Evolutionary conservation across 2,329 filamentous ascomycete species (phyloP).

Genomic region (Neofusicoccum cordaticola): DNA sequence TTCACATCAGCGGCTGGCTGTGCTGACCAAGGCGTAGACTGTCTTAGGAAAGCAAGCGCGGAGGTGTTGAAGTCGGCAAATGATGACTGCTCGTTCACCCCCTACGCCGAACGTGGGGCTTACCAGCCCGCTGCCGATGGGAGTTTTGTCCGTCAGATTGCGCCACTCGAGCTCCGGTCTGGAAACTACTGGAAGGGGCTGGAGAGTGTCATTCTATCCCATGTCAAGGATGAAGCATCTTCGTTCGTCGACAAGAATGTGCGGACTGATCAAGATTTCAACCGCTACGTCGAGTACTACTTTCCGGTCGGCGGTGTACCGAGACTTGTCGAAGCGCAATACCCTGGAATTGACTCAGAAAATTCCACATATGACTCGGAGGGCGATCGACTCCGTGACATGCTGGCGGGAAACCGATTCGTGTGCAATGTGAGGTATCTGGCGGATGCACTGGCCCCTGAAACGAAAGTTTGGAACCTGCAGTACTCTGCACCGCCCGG

Average conservation of each 20-base stretch:
- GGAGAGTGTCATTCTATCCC: constrained; percentile 32
- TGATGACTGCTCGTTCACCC: constrained; percentile 18
- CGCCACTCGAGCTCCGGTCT: constrained; percentile 30
- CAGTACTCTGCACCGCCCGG: constrained; percentile 43
- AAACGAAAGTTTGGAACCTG: constrained; percentile 37
- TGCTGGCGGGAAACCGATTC: constrained; percentile 35
- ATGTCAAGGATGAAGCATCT: constrained; percentile 34
- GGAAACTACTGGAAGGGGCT: constrained; percentile 34
- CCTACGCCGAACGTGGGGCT: constrained; percentile 26
- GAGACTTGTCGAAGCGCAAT: constrained; percentile 35
- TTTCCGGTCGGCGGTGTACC: constrained; percentile 3
- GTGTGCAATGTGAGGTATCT: constrained; percentile 32
- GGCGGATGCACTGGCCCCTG: constrained; percentile 33
- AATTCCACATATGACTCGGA: constrained; percentile 26
- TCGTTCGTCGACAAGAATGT: constrained; percentile 28
- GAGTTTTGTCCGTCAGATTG: constrained; percentile 31
- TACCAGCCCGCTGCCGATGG: constrained; percentile 36
- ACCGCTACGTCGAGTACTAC: constrained; percentile 26
- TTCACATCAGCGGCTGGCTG: constrained; percentile 32
- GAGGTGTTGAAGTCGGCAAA: constrained; percentile 28
- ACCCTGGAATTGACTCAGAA: constrained; percentile 25
- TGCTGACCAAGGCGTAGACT: constrained; percentile 30
- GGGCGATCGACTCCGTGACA: constrained; percentile 30
- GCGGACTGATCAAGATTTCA: constrained; percentile 31
- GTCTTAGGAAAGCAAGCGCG: constrained; percentile 27